Percentiles rank a stretch among this genome's conserved stretches.
Evolutionary conservation across 306 rosid genomes (phyloP).

Genomic region (Cucumis hystrix): DNA sequence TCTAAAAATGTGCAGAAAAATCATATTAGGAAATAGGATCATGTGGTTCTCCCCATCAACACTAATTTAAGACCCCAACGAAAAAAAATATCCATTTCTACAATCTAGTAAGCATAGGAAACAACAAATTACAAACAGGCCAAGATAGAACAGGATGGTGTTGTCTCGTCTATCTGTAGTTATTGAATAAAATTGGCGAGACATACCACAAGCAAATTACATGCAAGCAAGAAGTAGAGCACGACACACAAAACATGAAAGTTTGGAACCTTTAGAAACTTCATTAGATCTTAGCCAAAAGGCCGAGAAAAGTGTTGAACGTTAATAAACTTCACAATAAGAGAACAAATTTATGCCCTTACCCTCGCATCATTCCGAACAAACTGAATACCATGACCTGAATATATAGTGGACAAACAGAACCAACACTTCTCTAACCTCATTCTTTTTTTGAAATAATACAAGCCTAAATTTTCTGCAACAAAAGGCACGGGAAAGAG

Average conservation of each 20-base stretch:
- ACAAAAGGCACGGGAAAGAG: background rate
- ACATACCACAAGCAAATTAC: no score
- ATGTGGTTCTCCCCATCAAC: background rate
- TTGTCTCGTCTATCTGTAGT: background rate
- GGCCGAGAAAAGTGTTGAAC: background rate
- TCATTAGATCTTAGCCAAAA: no score
- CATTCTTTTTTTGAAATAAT: constrained; percentile 14
- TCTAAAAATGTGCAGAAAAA: constrained; percentile 47
- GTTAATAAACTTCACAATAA: background rate
- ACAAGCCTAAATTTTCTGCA: background rate
- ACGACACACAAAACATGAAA: no score
- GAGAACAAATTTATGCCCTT: background rate
- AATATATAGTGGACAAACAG: constrained; percentile 77
- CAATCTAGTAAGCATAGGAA: background rate
- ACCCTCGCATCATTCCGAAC: constrained; percentile 91
- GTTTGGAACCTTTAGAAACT: no score
- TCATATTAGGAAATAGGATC: background rate
- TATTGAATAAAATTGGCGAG: no score
- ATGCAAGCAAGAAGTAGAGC: no score
- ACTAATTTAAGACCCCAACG: background rate
- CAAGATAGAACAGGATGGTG: background rate
- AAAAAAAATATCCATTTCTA: background rate
- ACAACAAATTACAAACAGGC: no score
- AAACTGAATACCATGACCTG: constrained; percentile 86
- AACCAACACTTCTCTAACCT: constrained; percentile 94